These are phyloP conservation scores for Colletotrichum australisinense DNA, from an alignment of 2,329 filamentous ascomycete genomes.

Conservation along the genomic window DNA sequence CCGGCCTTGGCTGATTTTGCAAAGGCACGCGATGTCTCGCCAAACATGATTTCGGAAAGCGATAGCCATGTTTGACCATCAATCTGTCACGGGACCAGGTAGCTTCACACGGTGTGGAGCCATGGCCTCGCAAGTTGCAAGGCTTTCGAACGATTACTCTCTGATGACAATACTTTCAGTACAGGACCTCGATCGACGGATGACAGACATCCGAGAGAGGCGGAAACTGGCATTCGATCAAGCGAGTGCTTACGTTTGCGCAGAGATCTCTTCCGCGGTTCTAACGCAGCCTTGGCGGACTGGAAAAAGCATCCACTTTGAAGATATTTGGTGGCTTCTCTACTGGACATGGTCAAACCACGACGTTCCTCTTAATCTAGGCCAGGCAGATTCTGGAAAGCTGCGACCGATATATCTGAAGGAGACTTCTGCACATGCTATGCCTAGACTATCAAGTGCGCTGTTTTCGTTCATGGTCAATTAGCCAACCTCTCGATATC, in stretches of 20 bases:
- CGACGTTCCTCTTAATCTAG: not conserved
- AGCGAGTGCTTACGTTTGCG: not conserved
- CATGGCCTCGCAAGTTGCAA: not conserved
- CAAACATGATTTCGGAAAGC: not conserved
- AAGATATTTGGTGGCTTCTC: not conserved
- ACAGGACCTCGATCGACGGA: not conserved
- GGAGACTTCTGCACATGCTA: not conserved
- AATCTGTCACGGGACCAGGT: conserved; percentile 23
- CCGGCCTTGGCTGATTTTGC: not conserved
- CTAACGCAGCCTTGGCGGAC: not conserved
- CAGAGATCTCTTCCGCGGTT: not conserved
- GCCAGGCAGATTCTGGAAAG: not conserved
- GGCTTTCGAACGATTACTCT: not conserved
- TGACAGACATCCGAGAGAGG: too few species aligned
- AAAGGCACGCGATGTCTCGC: conserved; percentile 8
- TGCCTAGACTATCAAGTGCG: not conserved
- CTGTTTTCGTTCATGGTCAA: not conserved
- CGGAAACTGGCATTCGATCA: too few species aligned
- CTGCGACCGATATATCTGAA: not conserved
- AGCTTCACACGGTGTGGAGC: conserved; percentile 21
- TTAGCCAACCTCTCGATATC: not conserved
- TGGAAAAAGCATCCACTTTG: not conserved
- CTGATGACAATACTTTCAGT: not conserved
- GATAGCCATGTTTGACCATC: conserved; percentile 18
- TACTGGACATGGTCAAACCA: not conserved